A percentile compares a stretch with the other conserved stretches of the same genome.
Conservation (phyloP, 495 filamentous ascomycete genomes). For the Staphylotrichum longicolle region DNA sequence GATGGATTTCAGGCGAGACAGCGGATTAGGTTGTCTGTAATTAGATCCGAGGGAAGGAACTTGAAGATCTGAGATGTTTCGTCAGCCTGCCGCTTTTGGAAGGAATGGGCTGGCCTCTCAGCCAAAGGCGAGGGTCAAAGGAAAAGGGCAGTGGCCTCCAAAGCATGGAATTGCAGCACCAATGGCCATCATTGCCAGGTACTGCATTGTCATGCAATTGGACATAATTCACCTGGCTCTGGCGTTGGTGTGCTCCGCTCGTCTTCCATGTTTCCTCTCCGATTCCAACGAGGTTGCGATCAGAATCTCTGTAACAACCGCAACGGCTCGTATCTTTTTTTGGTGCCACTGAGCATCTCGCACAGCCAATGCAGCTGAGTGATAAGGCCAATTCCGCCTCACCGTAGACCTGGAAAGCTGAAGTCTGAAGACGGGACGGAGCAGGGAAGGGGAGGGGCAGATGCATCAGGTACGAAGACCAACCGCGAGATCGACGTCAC, state of each 20-base stretch:
- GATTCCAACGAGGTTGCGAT: background rate
- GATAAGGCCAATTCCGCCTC: constrained; percentile 3
- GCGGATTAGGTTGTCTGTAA: background rate
- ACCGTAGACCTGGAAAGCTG: background rate
- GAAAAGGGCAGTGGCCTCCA: background rate
- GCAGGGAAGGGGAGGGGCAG: background rate
- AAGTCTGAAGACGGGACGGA: constrained; percentile 12
- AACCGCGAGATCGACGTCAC: constrained; percentile 15
- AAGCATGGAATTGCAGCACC: background rate
- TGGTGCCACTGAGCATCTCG: too few species aligned
- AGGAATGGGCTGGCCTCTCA: background rate
- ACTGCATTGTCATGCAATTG: background rate
- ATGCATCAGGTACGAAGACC: constrained; percentile 9
- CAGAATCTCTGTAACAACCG: background rate
- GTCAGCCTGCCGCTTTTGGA: constrained; percentile 9
- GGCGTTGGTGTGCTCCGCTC: background rate
- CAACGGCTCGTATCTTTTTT: background rate
- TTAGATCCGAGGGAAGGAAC: background rate
- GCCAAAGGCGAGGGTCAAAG: background rate
- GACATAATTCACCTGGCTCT: background rate
- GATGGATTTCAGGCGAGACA: background rate
- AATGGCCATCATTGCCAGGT: too few species aligned
- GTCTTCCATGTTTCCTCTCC: background rate
- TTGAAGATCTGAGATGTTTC: background rate
- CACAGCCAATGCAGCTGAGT: background rate